Evolutionary conservation across 495 filamentous ascomycete genomes (phyloP).

Genomic region (Cairneyella variabilis): DNA sequence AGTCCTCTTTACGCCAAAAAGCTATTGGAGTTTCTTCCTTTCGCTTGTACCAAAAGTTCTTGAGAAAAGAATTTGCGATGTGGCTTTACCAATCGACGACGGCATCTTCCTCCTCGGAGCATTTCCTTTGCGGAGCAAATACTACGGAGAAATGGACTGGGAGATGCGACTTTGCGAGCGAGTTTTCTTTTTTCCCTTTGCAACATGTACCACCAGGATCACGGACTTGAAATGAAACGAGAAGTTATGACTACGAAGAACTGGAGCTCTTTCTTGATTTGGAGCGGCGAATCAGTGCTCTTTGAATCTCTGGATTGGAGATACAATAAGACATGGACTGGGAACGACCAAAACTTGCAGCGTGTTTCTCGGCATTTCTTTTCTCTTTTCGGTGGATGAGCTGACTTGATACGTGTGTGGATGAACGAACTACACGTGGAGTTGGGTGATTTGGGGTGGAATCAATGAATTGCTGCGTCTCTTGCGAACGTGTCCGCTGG

Average conservation of each 20-base stretch:
- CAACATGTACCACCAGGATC: constrained; percentile 24
- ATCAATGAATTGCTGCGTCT: background rate
- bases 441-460: constrained; percentile 5
- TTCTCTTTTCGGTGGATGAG: background rate
- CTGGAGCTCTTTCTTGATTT: constrained; percentile 15
- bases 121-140: background rate
- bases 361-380: background rate
- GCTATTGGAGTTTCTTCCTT: constrained; percentile 12
- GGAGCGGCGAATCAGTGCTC: constrained; percentile 8
- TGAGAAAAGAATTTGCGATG: constrained; percentile 16
- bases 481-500: background rate
- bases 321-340: constrained; percentile 5
- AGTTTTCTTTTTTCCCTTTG: constrained; percentile 15
- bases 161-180: background rate
- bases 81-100: constrained; percentile 6
- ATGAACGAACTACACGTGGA: background rate
- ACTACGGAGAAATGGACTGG: constrained; percentile 1
- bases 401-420: constrained; percentile 6
- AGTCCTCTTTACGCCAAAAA: background rate
- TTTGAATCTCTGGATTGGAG: constrained; percentile 8
- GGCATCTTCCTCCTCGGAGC: background rate
- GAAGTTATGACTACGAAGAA: constrained; percentile 17
- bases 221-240: constrained; percentile 16
- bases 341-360: background rate
- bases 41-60: constrained; percentile 24